Evolutionary conservation across 2,329 filamentous ascomycete species (phyloP).

Genomic region (Corynespora cassiicola): DNA sequence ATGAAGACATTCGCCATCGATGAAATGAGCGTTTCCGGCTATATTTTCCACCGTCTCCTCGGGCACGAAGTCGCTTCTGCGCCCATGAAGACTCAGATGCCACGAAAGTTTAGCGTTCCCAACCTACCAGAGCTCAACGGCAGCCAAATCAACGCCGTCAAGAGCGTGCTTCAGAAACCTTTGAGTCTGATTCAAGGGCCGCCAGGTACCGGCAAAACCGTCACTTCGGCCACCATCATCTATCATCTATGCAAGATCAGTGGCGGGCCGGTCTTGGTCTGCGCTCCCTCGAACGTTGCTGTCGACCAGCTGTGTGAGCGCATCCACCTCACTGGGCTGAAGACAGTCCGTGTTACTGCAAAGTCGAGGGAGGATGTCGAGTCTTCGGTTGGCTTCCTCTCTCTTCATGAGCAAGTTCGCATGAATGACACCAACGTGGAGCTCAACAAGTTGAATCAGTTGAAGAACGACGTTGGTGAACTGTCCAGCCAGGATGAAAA

Average conservation of each 20-base stretch:
- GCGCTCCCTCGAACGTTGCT: slow-evolving; percentile 96
- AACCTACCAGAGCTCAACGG: slow-evolving; percentile 92
- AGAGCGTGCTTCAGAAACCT: slow-evolving; percentile 90
- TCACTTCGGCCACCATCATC: slow-evolving; percentile 98
- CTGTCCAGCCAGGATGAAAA: slow-evolving; percentile 96
- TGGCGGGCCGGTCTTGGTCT: slow-evolving; percentile 92
- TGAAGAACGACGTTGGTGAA: slow-evolving; percentile 91
- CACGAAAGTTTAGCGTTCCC: slow-evolving; percentile 95
- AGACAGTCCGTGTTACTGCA: slow-evolving; percentile 96
- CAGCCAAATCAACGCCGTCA: slow-evolving; percentile 96
- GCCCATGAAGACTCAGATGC: slow-evolving; percentile 93
- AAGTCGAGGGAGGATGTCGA: slow-evolving; percentile 99
- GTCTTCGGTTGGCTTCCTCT: slow-evolving; percentile 95
- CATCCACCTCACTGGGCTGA: slow-evolving; percentile 91
- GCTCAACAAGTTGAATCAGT: slow-evolving; percentile 86
- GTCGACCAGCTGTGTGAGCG: slow-evolving; percentile 98
- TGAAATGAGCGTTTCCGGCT: slow-evolving; percentile 97
- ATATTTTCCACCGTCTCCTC: slow-evolving; percentile 96
- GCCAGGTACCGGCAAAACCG: slow-evolving; percentile 96
- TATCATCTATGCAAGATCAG: slow-evolving; percentile 97
- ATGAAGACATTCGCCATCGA: slow-evolving; percentile 99
- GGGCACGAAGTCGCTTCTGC: slow-evolving; percentile 94
- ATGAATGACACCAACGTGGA: slow-evolving; percentile 97
- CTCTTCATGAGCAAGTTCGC: slow-evolving; percentile 94
- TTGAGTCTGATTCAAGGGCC: slow-evolving; percentile 96